Conservation (phyloP, 345 rosid species). For the Erysimum cheiranthoides region DNA sequence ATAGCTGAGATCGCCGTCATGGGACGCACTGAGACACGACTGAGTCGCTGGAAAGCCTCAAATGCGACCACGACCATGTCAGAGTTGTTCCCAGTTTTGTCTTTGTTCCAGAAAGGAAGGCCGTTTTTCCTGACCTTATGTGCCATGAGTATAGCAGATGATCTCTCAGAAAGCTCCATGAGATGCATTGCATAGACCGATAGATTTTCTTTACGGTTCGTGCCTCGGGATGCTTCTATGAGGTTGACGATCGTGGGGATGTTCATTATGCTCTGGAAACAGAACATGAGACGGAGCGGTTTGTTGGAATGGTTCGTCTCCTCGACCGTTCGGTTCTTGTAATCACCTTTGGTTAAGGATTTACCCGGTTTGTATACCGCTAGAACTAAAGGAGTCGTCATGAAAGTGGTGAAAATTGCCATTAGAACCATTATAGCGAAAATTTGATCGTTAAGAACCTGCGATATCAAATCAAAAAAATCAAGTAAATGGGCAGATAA, state of each 20-base stretch:
- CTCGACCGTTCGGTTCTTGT: conserved; percentile 50
- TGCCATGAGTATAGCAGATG: conserved; percentile 90
- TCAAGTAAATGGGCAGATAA: not conserved
- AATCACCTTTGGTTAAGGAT: conserved; percentile 42
- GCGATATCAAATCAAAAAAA: not conserved
- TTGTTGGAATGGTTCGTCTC: conserved; percentile 46
- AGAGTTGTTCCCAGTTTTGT: conserved; percentile 40
- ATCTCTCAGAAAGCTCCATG: conserved; percentile 89
- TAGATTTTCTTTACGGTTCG: conserved; percentile 65
- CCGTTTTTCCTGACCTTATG: conserved; percentile 87
- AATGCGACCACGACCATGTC: conserved; percentile 81
- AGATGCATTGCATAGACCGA: conserved; percentile 91
- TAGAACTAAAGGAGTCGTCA: conserved; percentile 69
- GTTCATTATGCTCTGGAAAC: conserved; percentile 61
- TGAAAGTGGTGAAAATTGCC: conserved; percentile 73
- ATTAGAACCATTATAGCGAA: conserved; percentile 67
- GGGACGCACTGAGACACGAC: conserved; percentile 70
- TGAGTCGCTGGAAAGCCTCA: conserved; percentile 68
- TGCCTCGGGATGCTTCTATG: conserved; percentile 78
- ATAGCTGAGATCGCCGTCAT: conserved; percentile 85
- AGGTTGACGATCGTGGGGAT: conserved; percentile 67
- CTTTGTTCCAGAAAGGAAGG: conserved; percentile 85
- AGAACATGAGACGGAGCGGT: conserved; percentile 57
- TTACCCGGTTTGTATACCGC: conserved; percentile 68
- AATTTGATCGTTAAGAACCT: conserved; percentile 65